Evolutionary conservation across 2,329 filamentous ascomycete species (phyloP).

Genomic region (Aspergillus transmontanensis): DNA sequence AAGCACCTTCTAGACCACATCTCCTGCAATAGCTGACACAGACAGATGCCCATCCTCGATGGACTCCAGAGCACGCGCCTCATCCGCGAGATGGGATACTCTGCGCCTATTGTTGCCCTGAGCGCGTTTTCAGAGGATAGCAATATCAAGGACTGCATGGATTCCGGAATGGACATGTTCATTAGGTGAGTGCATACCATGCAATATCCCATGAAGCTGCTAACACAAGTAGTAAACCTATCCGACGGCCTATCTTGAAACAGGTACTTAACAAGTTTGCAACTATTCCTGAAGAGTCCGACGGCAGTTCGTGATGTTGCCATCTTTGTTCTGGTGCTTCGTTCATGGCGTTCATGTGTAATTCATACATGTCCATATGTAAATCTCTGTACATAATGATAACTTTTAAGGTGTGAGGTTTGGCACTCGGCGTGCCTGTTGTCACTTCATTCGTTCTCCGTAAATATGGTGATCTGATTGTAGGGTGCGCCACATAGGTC

Average conservation of each 20-base stretch:
- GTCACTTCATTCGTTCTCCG: too few species aligned
- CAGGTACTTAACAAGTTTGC: slow-evolving; percentile 79
- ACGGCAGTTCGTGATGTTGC: not conserved
- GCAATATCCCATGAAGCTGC: not conserved
- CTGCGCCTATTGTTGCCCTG: slow-evolving; percentile 83
- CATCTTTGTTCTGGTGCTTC: not conserved
- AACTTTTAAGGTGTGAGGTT: not conserved
- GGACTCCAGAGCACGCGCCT: slow-evolving; percentile 82
- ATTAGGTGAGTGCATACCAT: slow-evolving; percentile 47
- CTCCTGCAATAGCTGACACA: not conserved
- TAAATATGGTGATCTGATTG: too few species aligned
- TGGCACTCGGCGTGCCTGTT: too few species aligned
- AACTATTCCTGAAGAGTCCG: slow-evolving; percentile 72
- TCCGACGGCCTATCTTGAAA: slow-evolving; percentile 80
- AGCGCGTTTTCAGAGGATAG: slow-evolving; percentile 90
- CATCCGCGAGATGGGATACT: slow-evolving; percentile 84
- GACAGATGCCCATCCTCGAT: slow-evolving; percentile 84
- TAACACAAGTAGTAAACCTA: slow-evolving; percentile 55
- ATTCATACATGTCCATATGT: not conserved
- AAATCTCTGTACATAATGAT: not conserved
- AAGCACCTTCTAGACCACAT: not conserved
- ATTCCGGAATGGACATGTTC: slow-evolving; percentile 91
- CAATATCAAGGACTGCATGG: slow-evolving; percentile 83
- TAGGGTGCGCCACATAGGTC: too few species aligned
- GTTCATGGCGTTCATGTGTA: not conserved